Conservation (phyloP, 2,329 filamentous ascomycete species). For the Pestalotiopsis sp. region DNA sequence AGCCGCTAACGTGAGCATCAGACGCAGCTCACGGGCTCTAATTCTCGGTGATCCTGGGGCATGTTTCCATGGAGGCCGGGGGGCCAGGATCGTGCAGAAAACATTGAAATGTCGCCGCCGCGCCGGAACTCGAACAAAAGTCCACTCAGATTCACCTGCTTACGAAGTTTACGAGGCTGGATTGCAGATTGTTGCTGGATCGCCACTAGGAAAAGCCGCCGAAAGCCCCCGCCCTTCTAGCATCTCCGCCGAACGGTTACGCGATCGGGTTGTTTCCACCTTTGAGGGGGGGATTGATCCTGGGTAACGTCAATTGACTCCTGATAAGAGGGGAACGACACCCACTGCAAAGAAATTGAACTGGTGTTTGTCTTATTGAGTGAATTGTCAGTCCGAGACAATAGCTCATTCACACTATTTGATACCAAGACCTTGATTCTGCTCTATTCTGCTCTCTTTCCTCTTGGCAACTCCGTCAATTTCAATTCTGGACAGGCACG, state of each 20-base stretch:
- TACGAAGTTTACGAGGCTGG: neutral
- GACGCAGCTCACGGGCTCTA: neutral
- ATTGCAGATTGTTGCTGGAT: neutral
- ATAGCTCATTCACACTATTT: neutral
- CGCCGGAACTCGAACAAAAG: neutral
- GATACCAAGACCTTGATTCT: neutral
- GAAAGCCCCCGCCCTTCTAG: neutral
- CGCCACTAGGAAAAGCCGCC: neutral
- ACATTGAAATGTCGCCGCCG: neutral
- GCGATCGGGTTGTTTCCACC: neutral
- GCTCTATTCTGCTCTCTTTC: conserved; percentile 11
- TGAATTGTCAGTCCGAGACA: neutral
- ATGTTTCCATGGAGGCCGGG: neutral
- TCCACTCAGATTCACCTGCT: neutral
- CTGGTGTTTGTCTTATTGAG: neutral
- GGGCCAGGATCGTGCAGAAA: neutral
- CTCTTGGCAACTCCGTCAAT: neutral
- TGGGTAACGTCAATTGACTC: neutral
- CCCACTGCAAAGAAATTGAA: neutral
- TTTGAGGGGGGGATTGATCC: neutral
- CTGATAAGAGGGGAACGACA: neutral
- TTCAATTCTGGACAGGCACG: neutral
- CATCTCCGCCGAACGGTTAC: neutral
- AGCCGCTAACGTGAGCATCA: neutral
- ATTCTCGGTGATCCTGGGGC: neutral